phyloP scores from a whole-genome alignment of 805 yeast genomes.

The Candida hispaniensis region DNA sequence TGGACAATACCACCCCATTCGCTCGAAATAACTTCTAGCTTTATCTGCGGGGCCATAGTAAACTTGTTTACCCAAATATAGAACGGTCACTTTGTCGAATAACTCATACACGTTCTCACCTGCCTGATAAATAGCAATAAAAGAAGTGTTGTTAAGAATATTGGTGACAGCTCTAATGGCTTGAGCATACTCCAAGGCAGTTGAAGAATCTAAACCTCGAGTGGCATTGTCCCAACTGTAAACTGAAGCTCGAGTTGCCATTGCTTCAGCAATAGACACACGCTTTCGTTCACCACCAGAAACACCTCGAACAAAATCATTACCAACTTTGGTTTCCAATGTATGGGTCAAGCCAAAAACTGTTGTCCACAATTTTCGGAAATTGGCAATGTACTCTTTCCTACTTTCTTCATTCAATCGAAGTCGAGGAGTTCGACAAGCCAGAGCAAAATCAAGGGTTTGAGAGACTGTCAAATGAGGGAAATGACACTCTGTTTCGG shows the following conservation, averaged over 20 bases:
- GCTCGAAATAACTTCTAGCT: constrained; percentile 48
- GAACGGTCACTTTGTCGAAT: constrained; percentile 51
- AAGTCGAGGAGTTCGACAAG: constrained; percentile 53
- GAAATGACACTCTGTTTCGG: constrained; percentile 53
- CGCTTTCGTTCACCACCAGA: constrained; percentile 84
- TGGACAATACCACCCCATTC: constrained; percentile 57
- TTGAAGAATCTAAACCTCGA: constrained; percentile 75
- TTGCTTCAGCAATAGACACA: constrained; percentile 72
- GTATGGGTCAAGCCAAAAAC: constrained; percentile 53
- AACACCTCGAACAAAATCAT: constrained; percentile 56
- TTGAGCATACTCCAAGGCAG: constrained; percentile 64
- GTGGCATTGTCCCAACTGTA: constrained; percentile 78
- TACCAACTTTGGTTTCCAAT: constrained; percentile 48
- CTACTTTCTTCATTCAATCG: constrained; percentile 41
- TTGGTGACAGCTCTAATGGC: constrained; percentile 55
- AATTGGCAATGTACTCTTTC: constrained; percentile 38
- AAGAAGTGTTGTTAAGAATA: constrained; percentile 42
- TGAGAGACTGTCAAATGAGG: constrained; percentile 68
- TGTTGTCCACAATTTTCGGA: constrained; percentile 41
- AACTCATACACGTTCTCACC: constrained; percentile 53
- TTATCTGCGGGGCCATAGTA: constrained; percentile 49
- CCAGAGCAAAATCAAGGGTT: constrained; percentile 60
- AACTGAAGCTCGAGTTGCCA: constrained; percentile 51
- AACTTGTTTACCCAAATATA: constrained; percentile 52
- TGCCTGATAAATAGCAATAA: constrained; percentile 62